Base-by-base conservation (phyloP, 2,329 filamentous ascomycete genomes). In the Colletotrichum paranaense region DNA sequence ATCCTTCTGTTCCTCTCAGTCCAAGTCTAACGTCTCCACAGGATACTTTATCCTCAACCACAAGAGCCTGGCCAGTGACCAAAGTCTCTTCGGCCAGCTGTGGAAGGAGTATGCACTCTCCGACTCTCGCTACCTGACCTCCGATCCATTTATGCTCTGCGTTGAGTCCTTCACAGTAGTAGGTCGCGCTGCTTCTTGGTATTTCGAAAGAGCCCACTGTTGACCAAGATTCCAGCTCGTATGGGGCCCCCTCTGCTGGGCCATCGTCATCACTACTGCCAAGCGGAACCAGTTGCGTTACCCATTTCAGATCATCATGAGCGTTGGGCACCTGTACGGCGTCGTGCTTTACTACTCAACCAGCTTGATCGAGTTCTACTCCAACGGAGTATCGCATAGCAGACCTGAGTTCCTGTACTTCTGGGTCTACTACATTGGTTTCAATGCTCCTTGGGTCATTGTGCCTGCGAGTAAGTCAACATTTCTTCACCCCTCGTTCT, bases 61-160 rank as follows among this genome's bases (percentile, higher is more conserved):
- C 80, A 83, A 85, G 26, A 85, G 84, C 28, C 88, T 98, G 80
- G 90, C 91, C 0, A 85, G 88, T 12, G 90, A 90, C 73, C 92
- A 95, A 80, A 91, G 92, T 67, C 84, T 97, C 8, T 92, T 95
- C 69, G 94, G 92, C 3, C 94, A 98, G 84, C 86, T 97, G 57
- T 98, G 95, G 95, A 98, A 98, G 80, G 95, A 98, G 82, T 98
- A 98, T 81, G 89, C 94, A 3, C 88, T 95, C 42, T 95, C 94
- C 2, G 95, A 98, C 84, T 97, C 95, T 67, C 89, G 95, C 56
- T 98, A 98, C 79, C 85, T 98, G 77, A 95, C 92, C 2, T 91
- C 92, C 22, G 93, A 97, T 79, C 88, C 92, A 1, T 95, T 97
- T 78, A 95, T 97, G 77, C 86, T 97, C n/a, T 95, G 93, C 81